Conservation (phyloP, 2,329 filamentous ascomycete species). For the Fusarium temperatum region DNA sequence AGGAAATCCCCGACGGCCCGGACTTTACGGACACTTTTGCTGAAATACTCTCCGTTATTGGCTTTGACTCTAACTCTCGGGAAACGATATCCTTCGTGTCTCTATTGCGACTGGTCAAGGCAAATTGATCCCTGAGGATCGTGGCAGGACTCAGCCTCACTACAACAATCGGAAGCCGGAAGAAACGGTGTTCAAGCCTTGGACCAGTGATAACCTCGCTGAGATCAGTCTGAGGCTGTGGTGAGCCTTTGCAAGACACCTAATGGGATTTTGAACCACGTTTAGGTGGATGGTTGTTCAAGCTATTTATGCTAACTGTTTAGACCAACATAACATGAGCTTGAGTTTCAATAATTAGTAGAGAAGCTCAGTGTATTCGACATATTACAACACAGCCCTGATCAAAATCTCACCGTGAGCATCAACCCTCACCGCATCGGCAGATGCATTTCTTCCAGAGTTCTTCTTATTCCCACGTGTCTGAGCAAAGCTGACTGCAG, state of each 20-base stretch:
- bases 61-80: too few species aligned
- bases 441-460: too few species aligned
- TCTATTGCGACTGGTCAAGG: neutral
- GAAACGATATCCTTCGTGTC: neutral
- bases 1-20: neutral
- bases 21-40: neutral
- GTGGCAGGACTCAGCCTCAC: neutral
- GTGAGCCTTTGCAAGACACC: too few species aligned
- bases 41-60: neutral
- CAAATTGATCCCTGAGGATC: neutral
- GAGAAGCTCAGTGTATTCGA: too few species aligned
- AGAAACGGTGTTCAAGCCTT: rapidly evolving
- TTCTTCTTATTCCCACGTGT: neutral
- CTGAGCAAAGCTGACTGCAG: neutral
- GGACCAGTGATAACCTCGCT: neutral
- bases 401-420: neutral
- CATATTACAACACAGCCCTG: too few species aligned
- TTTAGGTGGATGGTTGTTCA: rapidly evolving
- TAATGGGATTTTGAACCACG: rapidly evolving
- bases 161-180: neutral
- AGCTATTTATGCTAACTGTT: too few species aligned
- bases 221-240: too few species aligned
- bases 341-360: too few species aligned
- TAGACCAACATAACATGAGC: rapidly evolving
- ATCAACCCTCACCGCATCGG: neutral